Conservation (phyloP, 2,329 filamentous ascomycete genomes). For the Chrysoporthe deuterocubensis region DNA sequence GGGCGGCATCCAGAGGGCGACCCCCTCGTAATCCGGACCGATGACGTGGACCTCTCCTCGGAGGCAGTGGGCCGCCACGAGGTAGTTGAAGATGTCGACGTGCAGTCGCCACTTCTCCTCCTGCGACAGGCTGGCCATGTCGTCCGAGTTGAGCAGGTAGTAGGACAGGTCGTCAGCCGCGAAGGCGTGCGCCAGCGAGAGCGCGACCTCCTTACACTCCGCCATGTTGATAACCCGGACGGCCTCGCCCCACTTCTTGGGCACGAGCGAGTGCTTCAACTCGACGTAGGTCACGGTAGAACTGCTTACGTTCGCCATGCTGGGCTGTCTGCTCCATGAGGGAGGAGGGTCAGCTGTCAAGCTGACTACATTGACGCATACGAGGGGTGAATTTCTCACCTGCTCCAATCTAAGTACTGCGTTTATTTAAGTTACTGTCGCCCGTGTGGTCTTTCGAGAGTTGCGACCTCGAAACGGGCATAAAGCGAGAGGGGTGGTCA, state of each 20-base stretch:
- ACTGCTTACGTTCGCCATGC: constrained; percentile 48
- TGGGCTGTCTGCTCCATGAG: constrained; percentile 34
- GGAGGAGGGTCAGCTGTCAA: not conserved
- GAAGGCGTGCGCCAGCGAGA: constrained; percentile 78
- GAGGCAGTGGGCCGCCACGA: constrained; percentile 75
- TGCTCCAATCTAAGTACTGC: constrained; percentile 40
- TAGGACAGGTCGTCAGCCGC: constrained; percentile 72
- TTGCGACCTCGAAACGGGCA: constrained; percentile 60
- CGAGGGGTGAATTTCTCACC: not conserved
- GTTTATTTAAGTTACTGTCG: constrained; percentile 60
- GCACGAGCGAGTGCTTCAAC: constrained; percentile 52
- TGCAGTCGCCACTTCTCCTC: constrained; percentile 78
- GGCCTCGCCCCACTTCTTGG: constrained; percentile 55
- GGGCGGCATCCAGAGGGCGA: constrained; percentile 81
- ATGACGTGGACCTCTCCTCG: constrained; percentile 76
- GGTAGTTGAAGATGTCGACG: constrained; percentile 76
- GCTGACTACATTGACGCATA: not conserved
- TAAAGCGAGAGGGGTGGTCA: constrained; percentile 60
- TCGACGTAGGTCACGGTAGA: constrained; percentile 38
- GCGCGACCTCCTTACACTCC: constrained; percentile 73
- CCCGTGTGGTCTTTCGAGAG: constrained; percentile 59
- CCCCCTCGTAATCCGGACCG: constrained; percentile 75
- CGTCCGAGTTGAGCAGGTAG: constrained; percentile 76
- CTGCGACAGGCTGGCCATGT: constrained; percentile 64
- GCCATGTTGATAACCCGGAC: constrained; percentile 67